A percentile compares a stretch with the other conserved stretches of the same genome.
phyloP scores from a whole-genome alignment of 805 yeast genomes.

The Kuraishia hungarica region DNA sequence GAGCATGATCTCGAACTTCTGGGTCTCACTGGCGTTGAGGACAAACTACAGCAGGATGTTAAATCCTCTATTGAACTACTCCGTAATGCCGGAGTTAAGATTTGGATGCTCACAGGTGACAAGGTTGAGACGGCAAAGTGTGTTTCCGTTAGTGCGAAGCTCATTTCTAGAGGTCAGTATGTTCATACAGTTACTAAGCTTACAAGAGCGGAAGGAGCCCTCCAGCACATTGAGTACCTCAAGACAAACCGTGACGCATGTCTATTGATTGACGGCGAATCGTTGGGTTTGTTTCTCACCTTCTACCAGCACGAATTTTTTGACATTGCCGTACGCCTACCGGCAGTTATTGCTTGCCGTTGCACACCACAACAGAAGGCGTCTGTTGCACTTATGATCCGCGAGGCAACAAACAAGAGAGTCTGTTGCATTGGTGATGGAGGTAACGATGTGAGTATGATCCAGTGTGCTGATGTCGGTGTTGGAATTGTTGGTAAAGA shows the following conservation, averaged over 20 bases:
- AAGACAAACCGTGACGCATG: slow-evolving; percentile 59
- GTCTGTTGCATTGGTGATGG: slow-evolving; percentile 99
- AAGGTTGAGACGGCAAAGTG: slow-evolving; percentile 98
- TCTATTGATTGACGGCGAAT: slow-evolving; percentile 89
- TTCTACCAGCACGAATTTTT: slow-evolving; percentile 67
- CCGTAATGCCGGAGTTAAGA: slow-evolving; percentile 93
- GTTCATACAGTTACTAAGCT: slow-evolving; percentile 79
- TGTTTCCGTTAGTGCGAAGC: slow-evolving; percentile 91
- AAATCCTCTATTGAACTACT: slow-evolving; percentile 86
- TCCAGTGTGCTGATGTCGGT: slow-evolving; percentile 97
- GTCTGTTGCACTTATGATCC: slow-evolving; percentile 78
- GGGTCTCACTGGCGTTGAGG: slow-evolving; percentile 97
- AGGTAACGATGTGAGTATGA: slow-evolving; percentile 98
- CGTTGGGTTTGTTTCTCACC: slow-evolving; percentile 60
- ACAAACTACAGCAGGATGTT: slow-evolving; percentile 84
- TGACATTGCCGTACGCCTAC: slow-evolving; percentile 64
- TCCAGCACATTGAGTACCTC: slow-evolving; percentile 67
- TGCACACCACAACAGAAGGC: slow-evolving; percentile 99
- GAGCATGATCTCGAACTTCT: slow-evolving; percentile 79
- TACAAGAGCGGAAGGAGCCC: slow-evolving; percentile 54
- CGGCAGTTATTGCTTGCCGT: slow-evolving; percentile 96
- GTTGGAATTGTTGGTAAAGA: slow-evolving; percentile 99
- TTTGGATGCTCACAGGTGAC: slow-evolving; percentile 99
- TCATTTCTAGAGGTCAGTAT: slow-evolving; percentile 89
- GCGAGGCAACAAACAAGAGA: slow-evolving; percentile 73